These are phyloP conservation scores for Penicillium verrucosum DNA, from an alignment of 2,329 filamentous ascomycete species.

Conservation along the genomic window DNA sequence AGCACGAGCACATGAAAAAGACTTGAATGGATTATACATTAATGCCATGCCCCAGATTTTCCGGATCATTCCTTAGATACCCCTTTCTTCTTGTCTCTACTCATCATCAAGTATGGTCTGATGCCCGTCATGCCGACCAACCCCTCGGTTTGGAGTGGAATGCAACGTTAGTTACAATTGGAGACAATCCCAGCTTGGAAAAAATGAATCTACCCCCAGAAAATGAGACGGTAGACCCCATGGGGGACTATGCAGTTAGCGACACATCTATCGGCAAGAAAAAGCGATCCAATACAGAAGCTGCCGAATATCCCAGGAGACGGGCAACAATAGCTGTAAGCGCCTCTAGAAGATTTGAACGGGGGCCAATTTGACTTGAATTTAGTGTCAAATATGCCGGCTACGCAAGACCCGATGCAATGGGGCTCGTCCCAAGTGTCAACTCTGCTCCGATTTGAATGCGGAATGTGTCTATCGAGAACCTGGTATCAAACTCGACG, in stretches of 20 bases:
- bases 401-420: conserved; percentile 78
- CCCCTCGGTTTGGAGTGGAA: conserved; percentile 1
- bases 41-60: not conserved
- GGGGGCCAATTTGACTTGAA: not conserved
- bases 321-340: conserved; percentile 36
- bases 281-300: conserved; percentile 31
- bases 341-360: not conserved
- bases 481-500: conserved; percentile 81
- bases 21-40: not conserved
- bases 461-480: conserved; percentile 82
- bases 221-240: conserved; percentile 7
- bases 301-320: conserved; percentile 32
- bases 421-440: conserved; percentile 76
- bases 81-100: not conserved
- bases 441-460: conserved; percentile 76
- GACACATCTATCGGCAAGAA: conserved; percentile 23
- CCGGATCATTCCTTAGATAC: not conserved
- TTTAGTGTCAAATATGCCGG: conserved; percentile 74
- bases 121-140: not conserved
- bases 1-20: not conserved
- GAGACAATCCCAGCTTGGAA: not conserved
- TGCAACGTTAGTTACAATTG: not conserved
- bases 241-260: conserved; percentile 8
- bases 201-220: conserved; percentile 3
- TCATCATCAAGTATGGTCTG: not conserved